phyloP scores from a whole-genome alignment of 1,139 yeast genomes.

The Pneumocystis carinii region DNA sequence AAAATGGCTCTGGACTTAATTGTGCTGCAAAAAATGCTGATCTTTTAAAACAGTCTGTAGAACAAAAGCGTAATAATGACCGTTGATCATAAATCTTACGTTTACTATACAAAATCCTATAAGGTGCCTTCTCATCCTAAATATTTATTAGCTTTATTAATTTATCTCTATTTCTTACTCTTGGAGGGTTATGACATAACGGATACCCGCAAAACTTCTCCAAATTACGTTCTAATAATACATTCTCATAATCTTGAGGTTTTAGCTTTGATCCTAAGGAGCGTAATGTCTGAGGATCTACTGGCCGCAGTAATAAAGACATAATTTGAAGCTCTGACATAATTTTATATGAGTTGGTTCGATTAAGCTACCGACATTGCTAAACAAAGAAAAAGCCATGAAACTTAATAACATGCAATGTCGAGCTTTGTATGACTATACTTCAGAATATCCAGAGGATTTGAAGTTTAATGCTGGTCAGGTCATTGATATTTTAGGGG shows the following conservation, averaged over 20 bases:
- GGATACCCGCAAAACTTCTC: neutral
- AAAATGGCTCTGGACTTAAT: neutral
- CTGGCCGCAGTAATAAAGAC: neutral
- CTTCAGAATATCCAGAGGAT: slow-evolving; percentile 74
- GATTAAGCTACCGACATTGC: slow-evolving; percentile 34
- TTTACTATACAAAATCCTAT: neutral
- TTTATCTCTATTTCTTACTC: neutral
- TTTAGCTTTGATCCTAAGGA: neutral
- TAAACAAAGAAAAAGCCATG: slow-evolving; percentile 27
- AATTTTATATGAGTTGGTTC: slow-evolving; percentile 6
- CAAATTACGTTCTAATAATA: neutral
- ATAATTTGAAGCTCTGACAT: neutral
- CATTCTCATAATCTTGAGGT: neutral
- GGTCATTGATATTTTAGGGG: slow-evolving; percentile 51
- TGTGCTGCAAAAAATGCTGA: neutral
- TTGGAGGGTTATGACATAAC: neutral
- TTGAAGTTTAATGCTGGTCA: slow-evolving; percentile 55
- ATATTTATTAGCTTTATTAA: neutral
- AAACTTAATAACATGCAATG: neutral
- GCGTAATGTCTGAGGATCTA: neutral
- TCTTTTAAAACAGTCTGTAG: neutral
- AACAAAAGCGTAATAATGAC: neutral
- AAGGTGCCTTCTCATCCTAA: neutral
- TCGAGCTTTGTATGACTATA: slow-evolving; percentile 56
- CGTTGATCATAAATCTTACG: neutral